Percentiles rank a stretch among this genome's conserved stretches.
Conservation (phyloP, 345 rosid species). For the Boechera retrofracta region DNA sequence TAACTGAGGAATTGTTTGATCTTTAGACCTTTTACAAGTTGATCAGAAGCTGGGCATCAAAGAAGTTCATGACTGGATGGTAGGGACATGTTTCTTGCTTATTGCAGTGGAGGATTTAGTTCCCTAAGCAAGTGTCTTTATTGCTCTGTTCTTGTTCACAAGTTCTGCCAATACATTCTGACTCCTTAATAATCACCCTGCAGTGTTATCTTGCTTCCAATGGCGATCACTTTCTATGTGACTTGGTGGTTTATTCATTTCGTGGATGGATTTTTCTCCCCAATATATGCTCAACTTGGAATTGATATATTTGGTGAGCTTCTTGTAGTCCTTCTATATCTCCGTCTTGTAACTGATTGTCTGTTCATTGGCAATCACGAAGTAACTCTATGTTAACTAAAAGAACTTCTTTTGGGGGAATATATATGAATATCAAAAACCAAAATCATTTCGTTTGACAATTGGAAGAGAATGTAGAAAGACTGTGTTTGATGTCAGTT, state of each 20-base stretch:
- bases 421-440: not conserved
- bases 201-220: slow-evolving; percentile 96
- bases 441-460: not conserved
- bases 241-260: slow-evolving; percentile 99
- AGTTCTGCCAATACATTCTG: slow-evolving; percentile 27
- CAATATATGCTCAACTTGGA: slow-evolving; percentile 92
- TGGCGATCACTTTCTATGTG: slow-evolving; percentile 89
- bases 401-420: not conserved
- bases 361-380: not conserved
- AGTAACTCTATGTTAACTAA: not conserved
- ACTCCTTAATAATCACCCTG: slow-evolving; percentile 40
- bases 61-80: slow-evolving; percentile 99
- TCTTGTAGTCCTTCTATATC: not conserved
- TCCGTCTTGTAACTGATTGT: not conserved
- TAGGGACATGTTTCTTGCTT: slow-evolving; percentile 40
- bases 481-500: not conserved
- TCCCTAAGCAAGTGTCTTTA: not conserved
- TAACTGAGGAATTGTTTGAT: not conserved
- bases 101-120: not conserved
- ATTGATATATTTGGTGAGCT: slow-evolving; percentile 86
- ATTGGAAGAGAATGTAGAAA: not conserved
- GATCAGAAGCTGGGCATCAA: slow-evolving; percentile 97
- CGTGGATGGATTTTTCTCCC: slow-evolving; percentile 98
- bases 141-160: slow-evolving; percentile 3
- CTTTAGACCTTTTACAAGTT: slow-evolving; percentile 83